Evolutionary conservation across 2,329 filamentous ascomycete species (phyloP).

Genomic region (Bipolaris gigantea): DNA sequence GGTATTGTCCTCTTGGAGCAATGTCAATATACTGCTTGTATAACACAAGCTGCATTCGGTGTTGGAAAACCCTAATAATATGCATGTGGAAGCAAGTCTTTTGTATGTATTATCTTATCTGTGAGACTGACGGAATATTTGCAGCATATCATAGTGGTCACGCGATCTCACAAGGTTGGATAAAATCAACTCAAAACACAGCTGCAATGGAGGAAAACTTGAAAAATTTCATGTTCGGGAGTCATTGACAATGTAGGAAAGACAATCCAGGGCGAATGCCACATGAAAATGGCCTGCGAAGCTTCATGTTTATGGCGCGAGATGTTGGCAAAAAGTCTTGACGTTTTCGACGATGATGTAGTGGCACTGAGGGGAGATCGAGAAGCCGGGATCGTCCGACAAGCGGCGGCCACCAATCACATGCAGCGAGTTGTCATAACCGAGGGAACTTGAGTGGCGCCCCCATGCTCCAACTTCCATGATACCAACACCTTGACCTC

Average conservation of each 20-base stretch:
- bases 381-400: constrained; percentile 21
- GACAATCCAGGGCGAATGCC: no score
- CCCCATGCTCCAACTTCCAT: constrained; percentile 23
- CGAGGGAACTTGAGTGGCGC: constrained; percentile 20
- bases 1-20: neutral
- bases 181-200: neutral
- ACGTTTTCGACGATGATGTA: constrained; percentile 18
- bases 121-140: neutral
- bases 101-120: neutral
- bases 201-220: no score
- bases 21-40: no score
- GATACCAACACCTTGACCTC: constrained; percentile 29
- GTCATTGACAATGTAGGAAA: neutral
- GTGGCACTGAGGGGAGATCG: constrained; percentile 11
- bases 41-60: no score
- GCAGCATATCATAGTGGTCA: neutral
- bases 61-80: neutral
- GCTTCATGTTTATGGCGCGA: neutral
- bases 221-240: neutral
- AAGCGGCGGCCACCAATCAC: constrained; percentile 10
- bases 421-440: constrained; percentile 14
- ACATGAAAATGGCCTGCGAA: neutral
- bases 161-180: constrained; percentile 5
- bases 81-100: neutral
- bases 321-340: constrained; percentile 13